Base-by-base conservation (phyloP, 169 alveolate genomes). In the Plasmodium chabaudi region DNA sequence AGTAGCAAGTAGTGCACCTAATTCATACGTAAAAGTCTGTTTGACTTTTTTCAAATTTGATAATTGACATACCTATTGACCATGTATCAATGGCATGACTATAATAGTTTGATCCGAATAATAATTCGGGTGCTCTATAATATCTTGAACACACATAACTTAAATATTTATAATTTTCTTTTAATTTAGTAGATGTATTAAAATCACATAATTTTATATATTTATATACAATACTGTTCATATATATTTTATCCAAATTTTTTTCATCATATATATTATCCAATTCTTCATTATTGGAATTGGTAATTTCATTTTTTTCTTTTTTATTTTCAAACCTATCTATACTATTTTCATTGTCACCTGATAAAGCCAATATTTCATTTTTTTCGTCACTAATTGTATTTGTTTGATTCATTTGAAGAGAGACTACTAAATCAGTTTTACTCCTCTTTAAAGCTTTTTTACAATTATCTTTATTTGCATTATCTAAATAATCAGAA, bases 61-160 rank as follows among this genome's bases (percentile, higher is more conserved):
- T 15, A 15, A 13, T 9, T 1, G n/a, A 87, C 94, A 95, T 89
- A 69, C 99, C 99, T 46, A 97, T 95, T n/a, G 99, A 97, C 99
- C 99, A 99, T 1, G 97, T 92, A 95, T 99, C 99, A 17, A 98
- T 98, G 17, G 97, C 98, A 17, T 98, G 95, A 12, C 99, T 97
- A 90, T 99, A 99, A 88, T 98, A 98, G 56, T 97, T 97, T 6
- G 99, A 98, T 19, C 99, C 99, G 68, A 99, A 96, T 92, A 99
- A 98, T 46, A 99, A 94, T 89, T 99, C 99, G 0, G 99, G 99
- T 1, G 99, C 99, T 55, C 99, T 93, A 93, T 99, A 99, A 92
- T 97, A 99, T 75, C 99, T 94, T 13, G 99, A 96, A 94, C 99
- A 98, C 3, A 98, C 98, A 88, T 98, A 98, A 6, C 98, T 93